Evolutionary conservation across 2,329 filamentous ascomycete species (phyloP), one percentile per base, ranked within the genome.

Genomic region (Colletotrichum sp.): DNA sequence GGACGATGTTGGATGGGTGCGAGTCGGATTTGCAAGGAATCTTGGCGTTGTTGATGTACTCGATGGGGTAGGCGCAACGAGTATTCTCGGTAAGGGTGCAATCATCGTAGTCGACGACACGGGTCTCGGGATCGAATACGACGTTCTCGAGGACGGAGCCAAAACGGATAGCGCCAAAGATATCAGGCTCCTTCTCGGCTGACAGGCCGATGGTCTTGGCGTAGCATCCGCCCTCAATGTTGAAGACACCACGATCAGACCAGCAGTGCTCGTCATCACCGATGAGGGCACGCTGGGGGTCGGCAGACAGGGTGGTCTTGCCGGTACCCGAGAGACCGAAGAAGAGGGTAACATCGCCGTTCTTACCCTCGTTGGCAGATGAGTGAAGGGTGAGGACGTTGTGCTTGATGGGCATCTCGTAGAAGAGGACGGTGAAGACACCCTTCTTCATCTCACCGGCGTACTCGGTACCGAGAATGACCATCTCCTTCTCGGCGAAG

Each of bases 221-320:
- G 87, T 99, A 99, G 91, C 97, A 99, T 78, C 97, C 97, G 81
- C 97, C 97, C 88, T 99, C 97, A 73, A 99, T 99, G 91, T 99
- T 99, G 93, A 99, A 99, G 83, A 99, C 93, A 84, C 97, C 97
- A 72, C 87, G 92, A 84, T 99, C 97, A 80, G 93, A 96, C 97
- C 97, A 99, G 93, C 97, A 98, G 91, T 99, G 97, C 93, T 99
- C 97, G 83, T 99, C 97, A 81, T 99, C 97, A 83, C 97, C 97
- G 80, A 99, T 99, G 82, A 99, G 88, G 77, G 94, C 93, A 83
- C 97, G 96, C 90, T 98, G 97, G 80, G 96, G 95, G 86, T 99
- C 97, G 74, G 97, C 97, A 76, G 97, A 98, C 76, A 99, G 90
- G 5, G 97, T 99, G 64, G 97, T 99, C 93, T 99, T 99, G 87